These are phyloP conservation scores for Barbarea vulgaris DNA, from an alignment of 345 rosid genomes.

Conservation along the genomic window DNA sequence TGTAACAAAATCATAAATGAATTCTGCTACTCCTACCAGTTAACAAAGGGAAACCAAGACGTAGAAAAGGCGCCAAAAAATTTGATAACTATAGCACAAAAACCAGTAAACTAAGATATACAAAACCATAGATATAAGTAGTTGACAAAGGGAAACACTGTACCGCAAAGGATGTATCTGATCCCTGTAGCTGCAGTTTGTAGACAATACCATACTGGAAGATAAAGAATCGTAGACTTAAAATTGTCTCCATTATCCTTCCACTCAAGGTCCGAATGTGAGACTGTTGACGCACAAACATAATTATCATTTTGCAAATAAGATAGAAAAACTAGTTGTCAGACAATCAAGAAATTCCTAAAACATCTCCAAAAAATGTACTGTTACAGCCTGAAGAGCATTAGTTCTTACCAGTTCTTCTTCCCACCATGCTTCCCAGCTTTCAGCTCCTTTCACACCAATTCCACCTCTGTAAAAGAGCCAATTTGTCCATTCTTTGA, in stretches of 20 bases:
- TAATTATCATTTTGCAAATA: constrained; percentile 8
- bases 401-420: constrained; percentile 76
- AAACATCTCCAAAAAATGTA: background rate
- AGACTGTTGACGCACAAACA: constrained; percentile 51
- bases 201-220: constrained; percentile 96
- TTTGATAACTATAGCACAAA: background rate
- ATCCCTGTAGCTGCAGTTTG: constrained; percentile 66
- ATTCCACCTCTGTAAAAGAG: constrained; percentile 98
- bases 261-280: constrained; percentile 86
- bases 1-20: constrained; percentile 6
- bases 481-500: constrained; percentile 99
- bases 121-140: constrained; percentile 1
- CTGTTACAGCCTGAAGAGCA: constrained; percentile 2
- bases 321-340: background rate
- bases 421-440: constrained; percentile 99
- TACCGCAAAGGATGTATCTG: constrained; percentile 70
- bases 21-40: constrained; percentile 2
- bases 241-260: constrained; percentile 83
- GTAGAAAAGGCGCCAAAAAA: background rate
- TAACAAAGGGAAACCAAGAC: background rate
- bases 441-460: constrained; percentile 96
- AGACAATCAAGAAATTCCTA: constrained; percentile 10
- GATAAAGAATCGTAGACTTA: constrained; percentile 83
- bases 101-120: background rate
- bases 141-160: constrained; percentile 6